Percentiles rank a stretch among this genome's conserved stretches.
phyloP scores from a whole-genome alignment of 1,284 basidiomycete genomes.

The Cryptococcus jaspeensis region DNA sequence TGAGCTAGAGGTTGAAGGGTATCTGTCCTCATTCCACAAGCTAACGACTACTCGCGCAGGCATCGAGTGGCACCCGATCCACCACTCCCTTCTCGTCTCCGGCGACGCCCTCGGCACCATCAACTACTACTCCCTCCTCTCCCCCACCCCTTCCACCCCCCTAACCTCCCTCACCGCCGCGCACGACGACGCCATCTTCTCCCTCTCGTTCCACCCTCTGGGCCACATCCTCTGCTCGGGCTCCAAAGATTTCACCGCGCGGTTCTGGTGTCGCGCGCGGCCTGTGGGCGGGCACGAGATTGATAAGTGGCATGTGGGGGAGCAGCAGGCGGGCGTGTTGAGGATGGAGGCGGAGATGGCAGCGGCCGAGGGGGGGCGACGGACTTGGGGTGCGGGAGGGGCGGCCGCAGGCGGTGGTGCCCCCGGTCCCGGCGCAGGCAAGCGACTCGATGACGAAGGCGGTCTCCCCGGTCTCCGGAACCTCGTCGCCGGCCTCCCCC shows the following conservation, averaged over 20 bases:
- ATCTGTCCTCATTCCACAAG: too few relatives aligned
- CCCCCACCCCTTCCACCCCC: slow-evolving; percentile 55
- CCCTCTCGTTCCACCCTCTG: slow-evolving; percentile 90
- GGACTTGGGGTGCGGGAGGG: not conserved
- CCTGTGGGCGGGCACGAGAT: slow-evolving; percentile 63
- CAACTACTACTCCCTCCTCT: slow-evolving; percentile 81
- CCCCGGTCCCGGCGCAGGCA: too few relatives aligned
- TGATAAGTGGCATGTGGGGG: slow-evolving; percentile 53
- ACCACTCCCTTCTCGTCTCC: slow-evolving; percentile 80
- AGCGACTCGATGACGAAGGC: slow-evolving; percentile 2
- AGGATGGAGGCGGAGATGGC: slow-evolving; percentile 55
- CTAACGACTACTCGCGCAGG: slow-evolving; percentile 54
- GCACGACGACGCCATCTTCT: slow-evolving; percentile 97
- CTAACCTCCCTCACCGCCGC: slow-evolving; percentile 83
- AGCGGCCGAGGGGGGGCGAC: slow-evolving; percentile 21
- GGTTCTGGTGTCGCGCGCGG: slow-evolving; percentile 90
- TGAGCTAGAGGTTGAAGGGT: too few relatives aligned
- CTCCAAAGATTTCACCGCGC: slow-evolving; percentile 94
- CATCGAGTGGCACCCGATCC: slow-evolving; percentile 91
- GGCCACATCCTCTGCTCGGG: slow-evolving; percentile 91
- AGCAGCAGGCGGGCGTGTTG: slow-evolving; percentile 34
- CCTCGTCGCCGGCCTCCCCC: slow-evolving; percentile 13
- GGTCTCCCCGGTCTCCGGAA: slow-evolving; percentile 28
- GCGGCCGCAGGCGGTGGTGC: not conserved
- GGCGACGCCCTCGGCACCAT: slow-evolving; percentile 93